Percentiles rank a stretch among this genome's conserved stretches.
Evolutionary conservation across 2,329 filamentous ascomycete genomes (phyloP).

Genomic region (Fusarium setosum): DNA sequence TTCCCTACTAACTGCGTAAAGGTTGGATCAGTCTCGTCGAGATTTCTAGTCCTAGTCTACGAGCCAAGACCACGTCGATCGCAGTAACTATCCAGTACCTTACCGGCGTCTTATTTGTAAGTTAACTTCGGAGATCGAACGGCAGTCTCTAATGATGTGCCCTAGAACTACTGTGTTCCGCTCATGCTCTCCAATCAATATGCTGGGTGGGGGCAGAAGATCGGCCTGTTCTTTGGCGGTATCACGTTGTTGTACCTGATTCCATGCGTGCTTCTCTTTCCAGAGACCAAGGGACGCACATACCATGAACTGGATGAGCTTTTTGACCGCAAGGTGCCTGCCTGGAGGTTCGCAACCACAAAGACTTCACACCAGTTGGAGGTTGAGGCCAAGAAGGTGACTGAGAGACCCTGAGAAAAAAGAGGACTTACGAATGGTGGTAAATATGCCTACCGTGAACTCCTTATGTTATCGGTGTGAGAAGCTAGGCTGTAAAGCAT

Average conservation of each 20-base stretch:
- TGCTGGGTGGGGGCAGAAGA: background rate
- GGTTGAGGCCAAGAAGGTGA: background rate
- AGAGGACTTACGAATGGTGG: too few relatives aligned
- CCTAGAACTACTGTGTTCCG: background rate
- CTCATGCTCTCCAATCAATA: background rate
- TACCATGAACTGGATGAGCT: background rate
- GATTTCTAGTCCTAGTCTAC: slow-evolving; percentile 7
- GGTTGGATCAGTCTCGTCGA: slow-evolving; percentile 9
- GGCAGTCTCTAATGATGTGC: background rate
- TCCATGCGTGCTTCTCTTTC: background rate
- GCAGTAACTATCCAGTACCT: slow-evolving; percentile 7
- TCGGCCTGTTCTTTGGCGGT: background rate
- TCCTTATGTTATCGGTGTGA: too few relatives aligned
- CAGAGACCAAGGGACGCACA: background rate
- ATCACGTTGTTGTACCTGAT: background rate
- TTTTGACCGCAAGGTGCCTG: background rate
- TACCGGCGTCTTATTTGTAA: slow-evolving; percentile 5
- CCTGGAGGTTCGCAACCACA: background rate
- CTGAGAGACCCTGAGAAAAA: background rate
- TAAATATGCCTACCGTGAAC: too few relatives aligned
- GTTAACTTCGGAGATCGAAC: background rate
- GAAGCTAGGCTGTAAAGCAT: too few relatives aligned
- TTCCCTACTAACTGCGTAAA: background rate
- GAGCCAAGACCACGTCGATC: slow-evolving; percentile 7
- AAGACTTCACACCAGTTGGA: background rate